phyloP scores from a whole-genome alignment of 768 basidiomycete species.

The Boletus vermiculosoides region DNA sequence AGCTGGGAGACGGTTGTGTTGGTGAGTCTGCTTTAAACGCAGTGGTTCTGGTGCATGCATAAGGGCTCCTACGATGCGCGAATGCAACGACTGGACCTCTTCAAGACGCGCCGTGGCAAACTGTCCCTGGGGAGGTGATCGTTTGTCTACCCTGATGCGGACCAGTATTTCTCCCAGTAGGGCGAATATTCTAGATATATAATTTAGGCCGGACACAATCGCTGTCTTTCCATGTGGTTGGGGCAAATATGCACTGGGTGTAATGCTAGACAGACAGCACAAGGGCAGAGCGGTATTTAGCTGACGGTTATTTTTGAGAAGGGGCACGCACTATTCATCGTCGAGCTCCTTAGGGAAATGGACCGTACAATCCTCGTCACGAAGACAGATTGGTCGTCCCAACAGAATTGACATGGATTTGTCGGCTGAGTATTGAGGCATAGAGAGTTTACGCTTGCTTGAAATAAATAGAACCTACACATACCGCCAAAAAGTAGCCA shows the following conservation, averaged over 20 bases:
- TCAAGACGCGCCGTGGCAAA: constrained; percentile 82
- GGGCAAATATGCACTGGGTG: constrained; percentile 76
- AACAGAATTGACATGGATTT: constrained; percentile 87
- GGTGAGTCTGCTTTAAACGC: constrained; percentile 58
- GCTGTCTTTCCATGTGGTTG: constrained; percentile 89
- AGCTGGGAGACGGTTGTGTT: constrained; percentile 47
- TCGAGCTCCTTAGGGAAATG: constrained; percentile 87
- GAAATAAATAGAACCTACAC: constrained; percentile 22
- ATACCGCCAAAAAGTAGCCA: constrained; percentile 88
- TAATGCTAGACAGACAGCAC: constrained; percentile 54
- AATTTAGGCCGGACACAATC: constrained; percentile 83
- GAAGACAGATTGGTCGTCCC: constrained; percentile 79
- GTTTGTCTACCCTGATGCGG: constrained; percentile 83
- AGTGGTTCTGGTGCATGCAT: constrained; percentile 75
- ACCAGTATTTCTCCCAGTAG: constrained; percentile 84
- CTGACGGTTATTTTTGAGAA: constrained; percentile 22
- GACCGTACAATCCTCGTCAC: constrained; percentile 88
- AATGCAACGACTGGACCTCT: constrained; percentile 79
- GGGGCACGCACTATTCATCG: constrained; percentile 75
- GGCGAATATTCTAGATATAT: constrained; percentile 82
- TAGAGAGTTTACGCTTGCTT: neutral
- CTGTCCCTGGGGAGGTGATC: constrained; percentile 81
- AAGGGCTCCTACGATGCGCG: constrained; percentile 71
- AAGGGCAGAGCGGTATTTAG: constrained; percentile 26
- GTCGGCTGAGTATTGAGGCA: constrained; percentile 53